Evolutionary conservation across 2,329 filamentous ascomycete genomes (phyloP), one percentile per base, ranked within the genome.

Genomic region (Venturia carpophila): DNA sequence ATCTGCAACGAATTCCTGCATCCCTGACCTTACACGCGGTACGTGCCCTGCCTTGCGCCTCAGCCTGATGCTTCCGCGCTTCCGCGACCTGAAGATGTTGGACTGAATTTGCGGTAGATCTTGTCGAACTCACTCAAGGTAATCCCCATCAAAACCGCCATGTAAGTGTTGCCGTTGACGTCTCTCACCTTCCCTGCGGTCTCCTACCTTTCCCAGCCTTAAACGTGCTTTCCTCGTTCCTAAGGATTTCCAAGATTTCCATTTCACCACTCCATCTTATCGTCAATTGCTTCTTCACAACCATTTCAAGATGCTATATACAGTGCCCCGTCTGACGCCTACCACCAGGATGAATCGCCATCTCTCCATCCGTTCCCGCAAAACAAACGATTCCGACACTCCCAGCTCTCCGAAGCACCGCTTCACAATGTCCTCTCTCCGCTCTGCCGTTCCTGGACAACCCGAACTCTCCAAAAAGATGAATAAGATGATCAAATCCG

Each of bases 401-500:
- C 70, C 60, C 21, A 34, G 42, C 43, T 47, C 79, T 65, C 52
- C 52, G 30, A 86, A 84, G 71, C 87, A 90, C 74, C 87, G 86
- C 72, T 96, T 97, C 80, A 89, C 87, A 66, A 89, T 97, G 79
- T 87, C 85, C 69, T 94, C 91, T 24, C 86, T 99, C 65, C 91
- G 93, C 63, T 91, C 91, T 65, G 27, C 47, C n/a, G 85, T 87
- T 61, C 52, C 52, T 19, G 84, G 88, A 71, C 91, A 96, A 74
- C 91, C 92, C 5, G 92, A 97, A 76, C 84, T 97, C 37, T 92
- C 90, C 71, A 91, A 90, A 76, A 90, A 88, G 74, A 86, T 99
- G 63, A 95, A 88, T 82, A 89, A 88, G 71, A 84, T 99, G 67
- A 96, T 97, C 82, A 99, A 99, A 80, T 90, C 89, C 62, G 89